Evolutionary conservation across 1,139 yeast genomes (phyloP).

Genomic region (Fermentozyma sake): DNA sequence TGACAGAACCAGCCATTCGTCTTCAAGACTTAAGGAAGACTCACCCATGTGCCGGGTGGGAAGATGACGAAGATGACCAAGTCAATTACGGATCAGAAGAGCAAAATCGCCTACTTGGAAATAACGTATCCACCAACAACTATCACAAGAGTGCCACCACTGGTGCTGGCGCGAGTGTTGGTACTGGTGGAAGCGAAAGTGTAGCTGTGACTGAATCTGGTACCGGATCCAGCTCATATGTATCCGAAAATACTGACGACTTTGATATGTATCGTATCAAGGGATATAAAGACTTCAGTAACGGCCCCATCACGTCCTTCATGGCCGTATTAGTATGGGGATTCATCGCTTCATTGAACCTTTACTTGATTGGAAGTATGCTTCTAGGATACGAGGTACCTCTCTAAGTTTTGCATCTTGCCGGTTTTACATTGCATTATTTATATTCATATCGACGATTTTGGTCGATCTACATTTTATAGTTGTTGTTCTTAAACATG

Average conservation of each 20-base stretch:
- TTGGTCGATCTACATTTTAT: not conserved
- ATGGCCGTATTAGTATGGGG: conserved; percentile 49
- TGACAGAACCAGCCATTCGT: conserved; percentile 39
- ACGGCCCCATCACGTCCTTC: conserved; percentile 41
- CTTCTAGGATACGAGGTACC: conserved; percentile 42
- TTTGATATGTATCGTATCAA: conserved; percentile 17
- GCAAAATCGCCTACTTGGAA: conserved; percentile 1
- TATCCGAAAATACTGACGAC: too few species aligned
- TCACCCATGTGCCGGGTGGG: conserved; percentile 46
- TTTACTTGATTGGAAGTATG: conserved; percentile 47
- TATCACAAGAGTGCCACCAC: conserved; percentile 1
- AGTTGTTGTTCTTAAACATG: not conserved
- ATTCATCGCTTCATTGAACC: conserved; percentile 46
- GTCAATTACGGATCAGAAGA: conserved; percentile 8
- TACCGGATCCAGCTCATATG: conserved; percentile 1
- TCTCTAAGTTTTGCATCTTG: conserved; percentile 12
- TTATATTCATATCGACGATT: too few species aligned
- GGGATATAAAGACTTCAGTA: conserved; percentile 51
- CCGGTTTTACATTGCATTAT: not conserved
- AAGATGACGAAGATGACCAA: conserved; percentile 29
- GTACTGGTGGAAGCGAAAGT: not conserved
- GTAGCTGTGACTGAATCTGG: not conserved
- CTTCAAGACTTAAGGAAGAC: conserved; percentile 39
- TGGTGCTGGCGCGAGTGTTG: too few species aligned
- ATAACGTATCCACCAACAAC: not conserved